Base-by-base conservation (phyloP, 805 yeast species). In the Monosporozyma aerobia region DNA sequence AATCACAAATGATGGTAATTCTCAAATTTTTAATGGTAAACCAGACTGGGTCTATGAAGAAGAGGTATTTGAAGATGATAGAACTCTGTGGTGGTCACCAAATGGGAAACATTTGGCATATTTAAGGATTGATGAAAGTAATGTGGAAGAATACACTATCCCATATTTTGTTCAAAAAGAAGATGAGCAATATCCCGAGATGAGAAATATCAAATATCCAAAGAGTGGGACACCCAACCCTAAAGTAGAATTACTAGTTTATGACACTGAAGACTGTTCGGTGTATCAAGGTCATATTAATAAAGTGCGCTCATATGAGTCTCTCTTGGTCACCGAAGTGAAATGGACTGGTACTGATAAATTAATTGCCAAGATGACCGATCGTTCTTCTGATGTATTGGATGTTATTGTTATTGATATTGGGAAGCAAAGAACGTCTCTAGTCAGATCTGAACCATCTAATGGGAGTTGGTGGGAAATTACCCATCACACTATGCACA, bases 11-110 rank as follows among this genome's bases (percentile, higher is more conserved):
- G 94, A 86, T 61, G 96, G 96, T 14, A 81, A 82, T 35, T 76
- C 73, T 1, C 76, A 80, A 56, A 73, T 87, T 7, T 88, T 89
- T 69, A 85, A 90, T 63, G 97, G 96, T 2, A 83, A 83, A 55
- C 95, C 96, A 0, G 96, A 89, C 63, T 89, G 97, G 97, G 95
- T 88, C 7, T 89, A 89, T 59, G 97, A 90, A 63, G 97, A 89
- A 59, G 97, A 89, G 67, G 94, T 89, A 0, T 76, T 86, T 51
- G 81, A 79, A 37, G 77, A 79, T 25, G 89, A 83, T 59, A 69
- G 76, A 23, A 87, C 90, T 0, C 58, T 88, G 48, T 89, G 95
- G 95, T 90, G 96, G 96, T 84, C 95, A 5, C 87, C 87, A 8
- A 68, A 73, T 44, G 90, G 92, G 11, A 70, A 77, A n/a, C 76